Conservation (phyloP, 306 rosid genomes). For the Inga leiocalycina region DNA sequence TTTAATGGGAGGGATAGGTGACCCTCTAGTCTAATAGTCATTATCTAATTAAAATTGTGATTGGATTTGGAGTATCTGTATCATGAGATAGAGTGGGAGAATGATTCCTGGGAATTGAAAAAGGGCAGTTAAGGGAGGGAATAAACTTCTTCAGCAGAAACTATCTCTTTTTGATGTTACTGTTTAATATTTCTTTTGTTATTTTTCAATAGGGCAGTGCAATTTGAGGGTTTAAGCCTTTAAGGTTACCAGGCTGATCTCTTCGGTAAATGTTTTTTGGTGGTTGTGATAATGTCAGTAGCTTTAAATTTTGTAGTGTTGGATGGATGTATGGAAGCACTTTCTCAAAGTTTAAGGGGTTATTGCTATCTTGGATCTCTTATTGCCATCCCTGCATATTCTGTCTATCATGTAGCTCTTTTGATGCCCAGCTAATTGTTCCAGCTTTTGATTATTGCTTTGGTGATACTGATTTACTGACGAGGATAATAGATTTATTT, state of each 20-base stretch:
- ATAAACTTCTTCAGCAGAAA: background rate
- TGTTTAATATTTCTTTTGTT: background rate
- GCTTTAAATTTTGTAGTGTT: background rate
- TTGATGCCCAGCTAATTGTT: background rate
- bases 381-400: background rate
- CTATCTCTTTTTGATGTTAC: background rate
- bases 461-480: background rate
- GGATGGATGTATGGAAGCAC: background rate
- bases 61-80: background rate
- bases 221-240: background rate
- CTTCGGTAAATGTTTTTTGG: background rate
- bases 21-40: background rate
- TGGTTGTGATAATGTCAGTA: background rate
- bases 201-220: background rate
- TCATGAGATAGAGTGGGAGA: background rate
- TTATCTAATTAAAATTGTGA: background rate
- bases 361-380: background rate
- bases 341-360: background rate
- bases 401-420: background rate
- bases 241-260: background rate
- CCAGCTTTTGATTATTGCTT: background rate
- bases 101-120: background rate
- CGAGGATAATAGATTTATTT: background rate
- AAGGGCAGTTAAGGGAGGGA: slow-evolving; percentile 2
- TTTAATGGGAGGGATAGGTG: background rate